These are phyloP conservation scores for Amanita muscaria DNA, from an alignment of 768 basidiomycete species.

Conservation along the genomic window DNA sequence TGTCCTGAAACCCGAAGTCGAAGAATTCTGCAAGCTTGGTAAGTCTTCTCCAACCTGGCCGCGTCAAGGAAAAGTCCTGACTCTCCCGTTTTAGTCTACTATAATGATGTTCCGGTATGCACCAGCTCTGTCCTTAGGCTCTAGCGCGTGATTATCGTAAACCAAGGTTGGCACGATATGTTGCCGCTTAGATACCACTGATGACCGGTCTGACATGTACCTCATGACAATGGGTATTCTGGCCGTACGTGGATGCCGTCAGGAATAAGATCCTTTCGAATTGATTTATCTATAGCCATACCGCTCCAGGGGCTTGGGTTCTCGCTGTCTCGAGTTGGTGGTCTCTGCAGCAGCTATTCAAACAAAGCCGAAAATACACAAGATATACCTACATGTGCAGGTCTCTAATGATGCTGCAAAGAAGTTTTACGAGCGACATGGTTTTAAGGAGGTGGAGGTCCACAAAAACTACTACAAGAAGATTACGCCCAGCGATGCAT, in stretches of 20 bases:
- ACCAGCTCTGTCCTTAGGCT: constrained; percentile 7
- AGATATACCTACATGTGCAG: constrained; percentile 82
- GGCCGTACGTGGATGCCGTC: constrained; percentile 46
- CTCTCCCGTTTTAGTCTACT: constrained; percentile 54
- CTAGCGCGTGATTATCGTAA: constrained; percentile 12
- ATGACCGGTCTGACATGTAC: constrained; percentile 53
- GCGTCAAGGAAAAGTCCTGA: constrained; percentile 9
- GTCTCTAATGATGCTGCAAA: constrained; percentile 72
- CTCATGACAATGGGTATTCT: constrained; percentile 91
- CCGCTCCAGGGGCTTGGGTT: constrained; percentile 69
- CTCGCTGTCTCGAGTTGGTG: constrained; percentile 60
- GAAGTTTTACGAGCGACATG: constrained; percentile 76
- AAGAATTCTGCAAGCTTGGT: constrained; percentile 87
- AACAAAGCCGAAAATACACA: constrained; percentile 51
- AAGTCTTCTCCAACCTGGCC: constrained; percentile 25
- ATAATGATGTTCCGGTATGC: constrained; percentile 76
- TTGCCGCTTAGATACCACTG: constrained; percentile 70
- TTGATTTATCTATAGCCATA: constrained; percentile 52
- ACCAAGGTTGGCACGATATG: constrained; percentile 72
- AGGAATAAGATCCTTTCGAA: not conserved
- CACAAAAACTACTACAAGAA: constrained; percentile 85
- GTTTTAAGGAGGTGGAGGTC: constrained; percentile 59
- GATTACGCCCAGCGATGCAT: constrained; percentile 75
- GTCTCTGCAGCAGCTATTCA: constrained; percentile 53
- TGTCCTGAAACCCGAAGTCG: constrained; percentile 66